Conservation (phyloP, 148 eudicot genomes). For the Diospyros kaki region DNA sequence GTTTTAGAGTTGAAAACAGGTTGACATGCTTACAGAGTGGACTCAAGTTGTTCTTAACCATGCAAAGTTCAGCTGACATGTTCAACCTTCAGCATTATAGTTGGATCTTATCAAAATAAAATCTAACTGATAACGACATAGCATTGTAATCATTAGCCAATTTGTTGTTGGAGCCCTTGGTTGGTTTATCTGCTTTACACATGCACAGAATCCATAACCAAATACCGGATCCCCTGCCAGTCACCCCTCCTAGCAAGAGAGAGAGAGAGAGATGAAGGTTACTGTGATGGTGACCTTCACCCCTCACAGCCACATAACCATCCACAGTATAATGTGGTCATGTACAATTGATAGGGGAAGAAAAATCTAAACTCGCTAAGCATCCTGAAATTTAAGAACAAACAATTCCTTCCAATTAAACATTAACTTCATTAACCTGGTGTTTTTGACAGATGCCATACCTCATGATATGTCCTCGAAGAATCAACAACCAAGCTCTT, state of each 20-base stretch:
- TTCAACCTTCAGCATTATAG: not conserved
- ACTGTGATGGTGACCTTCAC: not conserved
- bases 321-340: too few species aligned
- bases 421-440: not conserved
- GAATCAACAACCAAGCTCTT: conserved; percentile 92
- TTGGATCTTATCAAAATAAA: not conserved
- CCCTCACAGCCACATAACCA: not conserved
- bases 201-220: not conserved
- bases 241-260: not conserved
- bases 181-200: not conserved
- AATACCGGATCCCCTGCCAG: too few species aligned
- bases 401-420: not conserved
- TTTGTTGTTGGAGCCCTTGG: not conserved
- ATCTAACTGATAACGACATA: not conserved
- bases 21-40: not conserved
- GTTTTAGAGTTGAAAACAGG: conserved; percentile 1
- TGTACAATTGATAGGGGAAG: not conserved
- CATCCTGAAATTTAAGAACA: conserved; percentile 6
- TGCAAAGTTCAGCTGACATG: conserved; percentile 7
- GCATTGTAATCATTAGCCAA: not conserved
- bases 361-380: not conserved
- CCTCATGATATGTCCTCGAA: conserved; percentile 92
- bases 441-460: conserved; percentile 19
- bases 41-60: not conserved
- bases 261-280: not conserved